Base-by-base conservation (phyloP, 306 rosid genomes). In the Vicia sativa region DNA sequence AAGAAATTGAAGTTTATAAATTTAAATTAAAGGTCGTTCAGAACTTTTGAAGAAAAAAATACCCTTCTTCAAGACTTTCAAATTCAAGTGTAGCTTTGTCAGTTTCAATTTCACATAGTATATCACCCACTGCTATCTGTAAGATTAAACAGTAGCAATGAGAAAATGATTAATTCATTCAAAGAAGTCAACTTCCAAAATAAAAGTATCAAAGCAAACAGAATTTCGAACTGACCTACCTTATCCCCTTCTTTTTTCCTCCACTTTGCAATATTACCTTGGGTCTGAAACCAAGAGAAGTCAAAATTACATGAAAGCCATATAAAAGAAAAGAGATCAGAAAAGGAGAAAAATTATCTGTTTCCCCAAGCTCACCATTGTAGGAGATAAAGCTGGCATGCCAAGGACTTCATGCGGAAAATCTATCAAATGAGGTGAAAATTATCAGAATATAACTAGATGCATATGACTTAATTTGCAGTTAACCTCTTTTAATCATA, bases 1-100 rank as follows among this genome's bases (percentile, higher is more conserved):
- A 70, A 62, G 35, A 68, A 55, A 6, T 31, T 38, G 31, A 11
- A 50, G 29, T 58, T 29, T 50, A 48, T 31, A 34, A 9, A 63
- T 68, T 37, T 57, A 79, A 41, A 39, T 49, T 41, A 62, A 42
- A 77, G 29, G 68, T 41, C 59, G 69, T 77, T 49, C 34, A 48
- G 48, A 35, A 74, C 28, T 58, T 21, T 10, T 9, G 50, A 66
- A 25, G 67, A 59, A 43, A 70, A 35, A 55, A 68, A 85, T 85
- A 93, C 98, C 98, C 98, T 80, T 93, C 97, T 80, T 93, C 98
- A 66, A 88, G 96, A 76, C 96, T 78, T 85, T 93, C 98, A 85
- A 83, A 90, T 78, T 93, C 98, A 68, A 93, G 80, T 19, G 97
- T 93, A 56, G 97, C 98, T 83, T 93, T 93, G 79, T 93, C 98